Evolutionary conservation across 495 filamentous ascomycete genomes (phyloP), one percentile per base, ranked within the genome.

Genomic region (Parmelia sp.): DNA sequence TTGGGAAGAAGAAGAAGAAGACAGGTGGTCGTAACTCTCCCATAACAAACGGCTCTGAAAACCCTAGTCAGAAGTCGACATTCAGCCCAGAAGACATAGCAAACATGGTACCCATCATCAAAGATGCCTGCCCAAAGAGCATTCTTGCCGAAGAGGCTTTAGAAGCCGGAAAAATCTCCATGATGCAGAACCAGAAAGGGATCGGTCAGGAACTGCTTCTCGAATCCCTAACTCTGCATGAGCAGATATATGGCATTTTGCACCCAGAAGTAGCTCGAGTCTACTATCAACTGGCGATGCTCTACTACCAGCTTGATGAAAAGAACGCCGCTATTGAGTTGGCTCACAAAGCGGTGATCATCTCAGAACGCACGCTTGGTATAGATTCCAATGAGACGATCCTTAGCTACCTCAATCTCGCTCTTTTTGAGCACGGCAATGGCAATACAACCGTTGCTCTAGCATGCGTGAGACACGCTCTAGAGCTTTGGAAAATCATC

Each of bases 191-290:
- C 72, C 90, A 97, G 77, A 92, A 92, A 78, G 93, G 96, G 74
- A 83, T 97, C 57, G 95, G 95, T 59, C 93, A 96, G 77, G 94
- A 97, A 74, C 84, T 99, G 58, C 84, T 99, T 44, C 80, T 97
- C 55, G 95, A 99, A 74, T 96, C 92, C 27, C 80, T 99, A 65
- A 96, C 94, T 56, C 82, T 99, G 37, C 91, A 99, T 71, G 95
- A 99, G 77, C 95, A 99, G 76, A 97, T 99, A 71, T 99, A 99
- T 71, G 95, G 95, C 63, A 92, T 97, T 47, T 82, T 99, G 29
- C 95, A 99, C 73, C 91, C 95, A 15, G 95, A 99, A 76, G 92
- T 97, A 68, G 92, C 93, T 61, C 86, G 93, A 74, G 87, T 96
- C 40, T 99, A 99, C 78, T 90, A 95, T 74, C 89, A 88, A 45